Conservation (phyloP, 768 basidiomycete genomes). For the Thelephora ganbajun region DNA sequence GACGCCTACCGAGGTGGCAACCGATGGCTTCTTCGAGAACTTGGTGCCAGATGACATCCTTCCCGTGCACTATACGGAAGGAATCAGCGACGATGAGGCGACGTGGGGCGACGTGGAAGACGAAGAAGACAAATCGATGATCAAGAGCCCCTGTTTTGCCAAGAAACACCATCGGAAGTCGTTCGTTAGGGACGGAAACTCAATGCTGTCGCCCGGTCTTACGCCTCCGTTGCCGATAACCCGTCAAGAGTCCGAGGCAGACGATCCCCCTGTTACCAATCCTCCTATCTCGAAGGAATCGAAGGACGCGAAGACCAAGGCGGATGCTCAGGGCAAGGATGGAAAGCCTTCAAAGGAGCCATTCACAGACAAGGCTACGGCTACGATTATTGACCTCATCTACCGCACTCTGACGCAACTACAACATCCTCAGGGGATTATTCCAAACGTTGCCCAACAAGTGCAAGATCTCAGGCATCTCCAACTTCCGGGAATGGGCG, state of each 20-base stretch:
- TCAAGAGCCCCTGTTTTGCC: not conserved
- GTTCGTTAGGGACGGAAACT: slow-evolving; percentile 1
- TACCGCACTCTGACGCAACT: slow-evolving; percentile 56
- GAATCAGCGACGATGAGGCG: slow-evolving; percentile 39
- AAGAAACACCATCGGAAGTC: not conserved
- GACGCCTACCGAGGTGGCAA: slow-evolving; percentile 49
- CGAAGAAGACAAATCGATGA: slow-evolving; percentile 10
- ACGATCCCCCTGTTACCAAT: slow-evolving; percentile 12
- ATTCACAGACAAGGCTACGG: slow-evolving; percentile 13
- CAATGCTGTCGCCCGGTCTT: not conserved
- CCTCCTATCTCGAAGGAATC: slow-evolving; percentile 10
- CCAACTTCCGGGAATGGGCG: slow-evolving; percentile 38
- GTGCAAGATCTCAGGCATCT: slow-evolving; percentile 18
- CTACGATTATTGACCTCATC: slow-evolving; percentile 53
- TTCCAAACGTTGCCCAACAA: slow-evolving; percentile 36
- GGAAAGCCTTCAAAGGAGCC: slow-evolving; percentile 14
- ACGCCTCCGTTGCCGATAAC: not conserved
- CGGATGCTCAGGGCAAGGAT: not conserved
- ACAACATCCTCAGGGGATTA: slow-evolving; percentile 42
- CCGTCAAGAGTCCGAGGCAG: slow-evolving; percentile 10
- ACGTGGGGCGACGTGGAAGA: slow-evolving; percentile 53
- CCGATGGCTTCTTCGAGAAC: slow-evolving; percentile 30
- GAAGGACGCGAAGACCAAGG: slow-evolving; percentile 9
- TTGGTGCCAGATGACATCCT: slow-evolving; percentile 13
- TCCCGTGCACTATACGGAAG: slow-evolving; percentile 15